Conservation (phyloP, 306 rosid genomes). For the Datisca glomerata region DNA sequence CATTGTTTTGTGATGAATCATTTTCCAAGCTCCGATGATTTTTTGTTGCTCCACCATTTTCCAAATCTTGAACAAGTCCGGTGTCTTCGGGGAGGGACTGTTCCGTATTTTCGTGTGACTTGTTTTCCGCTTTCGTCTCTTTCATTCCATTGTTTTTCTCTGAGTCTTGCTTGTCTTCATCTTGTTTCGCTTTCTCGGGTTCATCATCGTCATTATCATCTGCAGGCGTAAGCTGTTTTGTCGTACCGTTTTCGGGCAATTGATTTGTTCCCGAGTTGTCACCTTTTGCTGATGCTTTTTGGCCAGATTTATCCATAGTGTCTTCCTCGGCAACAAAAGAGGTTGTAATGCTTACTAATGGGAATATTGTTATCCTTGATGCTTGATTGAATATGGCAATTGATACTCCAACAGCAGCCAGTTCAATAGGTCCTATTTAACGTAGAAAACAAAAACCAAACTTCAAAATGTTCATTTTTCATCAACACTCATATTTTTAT, state of each 20-base stretch:
- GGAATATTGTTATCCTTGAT: conserved; percentile 88
- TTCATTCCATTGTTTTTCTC: not conserved
- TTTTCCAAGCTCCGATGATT: no score
- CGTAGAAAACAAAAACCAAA: not conserved
- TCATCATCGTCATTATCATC: conserved; percentile 13
- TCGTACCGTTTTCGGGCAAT: conserved; percentile 3
- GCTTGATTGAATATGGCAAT: conserved; percentile 92
- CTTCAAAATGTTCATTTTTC: not conserved
- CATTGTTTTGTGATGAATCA: not conserved
- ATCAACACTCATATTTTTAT: not conserved
- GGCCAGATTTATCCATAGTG: conserved; percentile 31
- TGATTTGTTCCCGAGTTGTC: conserved; percentile 7
- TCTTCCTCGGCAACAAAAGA: conserved; percentile 98
- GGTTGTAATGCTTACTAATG: conserved; percentile 83
- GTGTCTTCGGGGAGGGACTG: no score
- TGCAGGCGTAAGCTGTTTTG: conserved; percentile 5
- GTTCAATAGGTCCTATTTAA: conserved; percentile 72
- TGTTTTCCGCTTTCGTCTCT: conserved; percentile 2
- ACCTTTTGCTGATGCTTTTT: conserved; percentile 19
- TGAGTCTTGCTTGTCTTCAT: conserved; percentile 6
- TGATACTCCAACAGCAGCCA: conserved; percentile 91
- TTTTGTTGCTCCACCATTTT: no score
- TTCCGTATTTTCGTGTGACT: no score
- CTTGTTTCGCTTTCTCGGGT: conserved; percentile 47
- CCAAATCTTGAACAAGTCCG: no score